phyloP scores from a whole-genome alignment of 2,329 filamentous ascomycete genomes.

The Annulohypoxylon truncatum region DNA sequence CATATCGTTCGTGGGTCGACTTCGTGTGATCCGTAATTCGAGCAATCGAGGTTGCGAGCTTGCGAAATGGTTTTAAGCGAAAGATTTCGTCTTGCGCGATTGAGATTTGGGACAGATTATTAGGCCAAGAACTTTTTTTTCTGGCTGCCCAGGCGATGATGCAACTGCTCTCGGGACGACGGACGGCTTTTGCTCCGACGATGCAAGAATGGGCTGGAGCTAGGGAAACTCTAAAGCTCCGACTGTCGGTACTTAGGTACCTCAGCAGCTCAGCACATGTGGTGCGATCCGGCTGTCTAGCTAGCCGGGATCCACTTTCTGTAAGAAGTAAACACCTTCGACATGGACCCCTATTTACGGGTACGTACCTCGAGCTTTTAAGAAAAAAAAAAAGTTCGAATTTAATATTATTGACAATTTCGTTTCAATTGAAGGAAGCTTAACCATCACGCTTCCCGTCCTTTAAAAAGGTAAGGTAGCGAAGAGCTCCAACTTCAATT shows the following conservation, averaged over 20 bases:
- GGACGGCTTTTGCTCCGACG: slow-evolving; percentile 21
- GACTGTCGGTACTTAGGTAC: slow-evolving; percentile 2
- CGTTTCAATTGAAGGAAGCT: slow-evolving; percentile 2
- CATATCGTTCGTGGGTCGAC: slow-evolving; percentile 19
- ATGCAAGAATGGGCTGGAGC: slow-evolving; percentile 19
- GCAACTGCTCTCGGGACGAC: slow-evolving; percentile 27
- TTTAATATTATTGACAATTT: slow-evolving; percentile 7
- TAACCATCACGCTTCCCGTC: not conserved
- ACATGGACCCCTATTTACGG: slow-evolving; percentile 31
- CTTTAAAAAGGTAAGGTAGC: slow-evolving; percentile 4
- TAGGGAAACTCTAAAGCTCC: not conserved
- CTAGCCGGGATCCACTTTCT: slow-evolving; percentile 31
- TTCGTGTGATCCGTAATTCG: not conserved
- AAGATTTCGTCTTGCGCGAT: not conserved
- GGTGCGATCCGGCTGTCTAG: slow-evolving; percentile 37
- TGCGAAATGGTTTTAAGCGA: no score
- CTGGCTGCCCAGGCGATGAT: slow-evolving; percentile 33
- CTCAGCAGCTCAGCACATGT: not conserved
- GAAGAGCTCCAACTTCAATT: not conserved
- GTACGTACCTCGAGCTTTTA: slow-evolving; percentile 1
- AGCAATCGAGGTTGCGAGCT: no score
- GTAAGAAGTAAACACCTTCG: not conserved
- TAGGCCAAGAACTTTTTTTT: slow-evolving; percentile 11
- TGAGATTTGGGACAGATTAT: no score
- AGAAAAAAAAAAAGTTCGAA: slow-evolving; percentile 2